phyloP scores from a whole-genome alignment of 2,329 filamentous ascomycete species.

The Exophiala phaeomuriformis region DNA sequence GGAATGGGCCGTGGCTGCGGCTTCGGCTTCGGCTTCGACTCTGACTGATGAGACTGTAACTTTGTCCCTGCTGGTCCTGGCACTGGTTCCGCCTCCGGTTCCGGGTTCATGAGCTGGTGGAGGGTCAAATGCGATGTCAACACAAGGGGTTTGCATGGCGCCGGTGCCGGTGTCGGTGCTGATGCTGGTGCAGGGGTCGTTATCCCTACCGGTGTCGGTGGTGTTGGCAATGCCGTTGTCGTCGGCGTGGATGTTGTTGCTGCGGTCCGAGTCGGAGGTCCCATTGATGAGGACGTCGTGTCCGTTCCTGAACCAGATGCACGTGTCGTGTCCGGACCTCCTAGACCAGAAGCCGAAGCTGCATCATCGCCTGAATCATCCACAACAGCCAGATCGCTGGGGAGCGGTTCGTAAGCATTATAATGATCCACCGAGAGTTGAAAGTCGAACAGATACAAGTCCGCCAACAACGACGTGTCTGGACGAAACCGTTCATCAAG shows the following conservation, averaged over 20 bases:
- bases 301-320: too few species aligned
- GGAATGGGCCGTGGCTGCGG: too few species aligned
- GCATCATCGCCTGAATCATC: not conserved
- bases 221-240: not conserved
- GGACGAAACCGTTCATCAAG: slow-evolving; percentile 4
- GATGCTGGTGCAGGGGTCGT: not conserved
- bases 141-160: not conserved
- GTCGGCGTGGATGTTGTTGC: not conserved
- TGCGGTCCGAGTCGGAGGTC: too few species aligned
- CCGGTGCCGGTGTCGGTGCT: not conserved
- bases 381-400: not conserved
- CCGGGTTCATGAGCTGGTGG: slow-evolving; percentile 10
- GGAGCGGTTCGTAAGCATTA: slow-evolving; percentile 1
- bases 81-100: not conserved
- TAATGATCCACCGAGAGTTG: not conserved
- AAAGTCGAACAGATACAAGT: slow-evolving; percentile 1
- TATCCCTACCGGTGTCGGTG: not conserved
- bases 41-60: too few species aligned
- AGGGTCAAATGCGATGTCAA: slow-evolving; percentile 1
- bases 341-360: not conserved
- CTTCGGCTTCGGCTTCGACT: too few species aligned
- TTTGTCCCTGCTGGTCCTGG: too few species aligned
- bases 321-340: too few species aligned
- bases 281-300: too few species aligned
- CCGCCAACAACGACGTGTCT: slow-evolving; percentile 4